Evolutionary conservation across 202 grass and related monocot species (phyloP), one percentile per base, ranked within the genome.

Genomic region (Saccharum hybrid): DNA sequence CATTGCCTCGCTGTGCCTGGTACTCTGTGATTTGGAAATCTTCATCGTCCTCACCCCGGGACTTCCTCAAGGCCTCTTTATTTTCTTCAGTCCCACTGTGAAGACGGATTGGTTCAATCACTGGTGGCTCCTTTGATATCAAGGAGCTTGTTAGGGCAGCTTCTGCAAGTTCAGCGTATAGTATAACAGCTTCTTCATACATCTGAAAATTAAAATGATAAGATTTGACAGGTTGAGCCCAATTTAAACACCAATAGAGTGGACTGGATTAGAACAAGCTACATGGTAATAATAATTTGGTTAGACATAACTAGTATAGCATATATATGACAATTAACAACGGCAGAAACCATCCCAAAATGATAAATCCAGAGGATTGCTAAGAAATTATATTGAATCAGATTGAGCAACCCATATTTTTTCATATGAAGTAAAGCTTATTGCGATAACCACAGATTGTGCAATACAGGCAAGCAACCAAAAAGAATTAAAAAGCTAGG

Each of bases 31-130:
- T 96, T 74, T 99, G 97, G 79, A 99, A 99, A 82, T 89, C 93
- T 76, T 99, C 97, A 82, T 96, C 91, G 34, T 94, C 93, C 81
- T 99, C 93, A 23, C 93, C 93, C 33, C 97, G 84, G 31, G 88
- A 99, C 80, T 99, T 96, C 79, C 90, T 86, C 84, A 99, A 79
- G 30, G 82, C 97, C 75, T 99, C 89, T 56, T 87, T 90, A 86
- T 99, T 99, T 86, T 99, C 97, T 84, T 99, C 97, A 34, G 91
- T 92, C 42, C 97, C 93, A 76, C 89, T 99, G 88, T 99, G 90
- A 69, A 99, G 86, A 38, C 93, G 86, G 56, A 99, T 80, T 7
- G 89, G 76, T 76, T 99, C 93, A 41, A 99, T 86, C 37, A 99
- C 83, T 23, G 90, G 88, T 23, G 97, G 88, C 60, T 96, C 93